Base-by-base conservation (phyloP, 352 stramenopile genomes). In the Globisporangium rhizosaccharum region DNA sequence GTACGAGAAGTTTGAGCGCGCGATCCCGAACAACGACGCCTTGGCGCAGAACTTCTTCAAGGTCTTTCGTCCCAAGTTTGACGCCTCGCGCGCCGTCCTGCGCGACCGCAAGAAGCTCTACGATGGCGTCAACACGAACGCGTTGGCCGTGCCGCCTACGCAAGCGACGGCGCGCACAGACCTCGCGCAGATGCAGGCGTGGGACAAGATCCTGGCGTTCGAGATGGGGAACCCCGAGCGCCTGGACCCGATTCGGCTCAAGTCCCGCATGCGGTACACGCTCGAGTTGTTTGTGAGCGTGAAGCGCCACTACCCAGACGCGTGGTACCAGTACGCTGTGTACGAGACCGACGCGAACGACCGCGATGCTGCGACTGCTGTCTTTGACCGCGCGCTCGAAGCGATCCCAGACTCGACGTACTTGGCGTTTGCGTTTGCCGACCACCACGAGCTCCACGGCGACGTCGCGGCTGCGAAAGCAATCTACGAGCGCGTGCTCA, bases 11-110 rank as follows among this genome's bases (percentile, higher is more conserved):
- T 94, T 96, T 46, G 86, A 96, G 58, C 73, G 86, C 20, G 70
- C 76, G 41, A 96, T 96, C 46, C 86, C 86, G 2, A 96, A 96
- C 57, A 96, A 96, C 63, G 86, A 96, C 14, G 80, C 77, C 15
- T 70, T 96, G 3, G 81, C 82, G 25, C 77, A 87, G 41, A 96
- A 94, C 63, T 92, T 94, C 50, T 94, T 96, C 66, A 96, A 96
- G 61, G 79, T 90, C 4, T 90, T 96, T 39, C 70, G 86, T 18
- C 82, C 76, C 5, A 93, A 93, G 53, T 89, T 96, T 61, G 86
- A 96, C 54, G 77, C 84, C 1, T 72, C 85, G 26, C 79, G 84
- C 11, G 82, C 84, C 1, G 85, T 96, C 47, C 62, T 94, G 45
- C 72, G 81, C 60, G 84, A 96, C 62, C 81, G 86, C 44, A 96